Evolutionary conservation across 106 monocot genomes (phyloP), one percentile per base, ranked within the genome.

Genomic region (Dendrobium chrysotoxum): DNA sequence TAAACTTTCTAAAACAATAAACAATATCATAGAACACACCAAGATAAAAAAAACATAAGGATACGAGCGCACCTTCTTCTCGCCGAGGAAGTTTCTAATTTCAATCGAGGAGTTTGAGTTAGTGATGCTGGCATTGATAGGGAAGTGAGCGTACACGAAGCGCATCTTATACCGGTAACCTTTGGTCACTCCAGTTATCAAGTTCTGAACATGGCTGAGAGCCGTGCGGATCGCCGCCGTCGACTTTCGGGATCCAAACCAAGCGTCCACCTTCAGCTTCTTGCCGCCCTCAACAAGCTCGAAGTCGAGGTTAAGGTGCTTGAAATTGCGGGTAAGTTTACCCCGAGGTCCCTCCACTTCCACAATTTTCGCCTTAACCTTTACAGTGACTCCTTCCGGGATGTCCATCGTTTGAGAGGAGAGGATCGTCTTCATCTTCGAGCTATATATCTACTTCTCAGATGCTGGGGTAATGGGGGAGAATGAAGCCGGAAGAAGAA

Each of bases 81-180:
- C 93, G 13, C 93, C 93, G 21, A 93, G 86, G 78, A 90, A 92
- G 79, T 92, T 92, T 21, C 92, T 73, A 88, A 90, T 90, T 86
- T 90, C 93, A 79, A 93, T 88, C 31, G 74, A 21, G 20, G 66
- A 67, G 79, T 54, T 87, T 57, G 77, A 47, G 84, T 81, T 86
- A 41, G 65, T 75, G 57, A 89, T 93, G 75, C 83, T 81, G 67
- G 86, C 86, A 77, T 93, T 90, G 79, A 93, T 93, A 68, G 93
- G 93, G 39, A 90, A 93, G 50, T 93, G 93, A 50, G 88, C 90
- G 72, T 93, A 93, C 28, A 93, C 90, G 78, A 90, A 90, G 20
- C 90, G 82, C 93, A 90, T 93, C 87, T 93, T 90, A 80, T 93
- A 93, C 23, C 90, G 84, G 76, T 85, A 93, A 0, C 93, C 93